Conservation (phyloP, 208 protist species). For the Acanthamoeba triangularis region DNA sequence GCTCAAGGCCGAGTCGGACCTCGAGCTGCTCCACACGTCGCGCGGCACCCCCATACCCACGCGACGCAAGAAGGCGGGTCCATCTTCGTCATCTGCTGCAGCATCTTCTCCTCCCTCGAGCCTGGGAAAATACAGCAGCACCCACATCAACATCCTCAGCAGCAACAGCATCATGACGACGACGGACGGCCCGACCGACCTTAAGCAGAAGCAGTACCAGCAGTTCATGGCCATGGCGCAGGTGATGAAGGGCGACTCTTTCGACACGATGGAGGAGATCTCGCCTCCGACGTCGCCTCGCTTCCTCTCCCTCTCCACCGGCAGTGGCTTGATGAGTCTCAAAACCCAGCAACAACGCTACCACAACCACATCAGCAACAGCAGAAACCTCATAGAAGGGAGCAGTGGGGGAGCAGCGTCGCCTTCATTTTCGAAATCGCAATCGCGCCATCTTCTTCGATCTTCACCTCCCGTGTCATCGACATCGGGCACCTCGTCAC, state of each 20-base stretch:
- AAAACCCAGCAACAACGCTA: not conserved
- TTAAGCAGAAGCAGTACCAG: not conserved
- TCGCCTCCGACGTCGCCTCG: not conserved
- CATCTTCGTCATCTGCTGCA: not conserved
- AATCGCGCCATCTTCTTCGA: not conserved
- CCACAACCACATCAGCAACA: not conserved
- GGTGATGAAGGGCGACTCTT: slow-evolving; percentile 14
- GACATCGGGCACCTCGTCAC: not conserved
- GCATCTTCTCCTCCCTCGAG: not conserved
- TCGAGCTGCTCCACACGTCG: slow-evolving; percentile 29
- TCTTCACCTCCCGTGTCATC: not conserved
- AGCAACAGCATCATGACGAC: not conserved
- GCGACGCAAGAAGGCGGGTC: not conserved
- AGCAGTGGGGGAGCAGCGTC: not conserved
- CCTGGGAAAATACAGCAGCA: not conserved
- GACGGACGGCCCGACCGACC: not conserved
- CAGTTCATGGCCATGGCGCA: slow-evolving; percentile 27
- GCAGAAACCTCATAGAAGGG: slow-evolving; percentile 2
- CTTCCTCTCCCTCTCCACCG: slow-evolving; percentile 35
- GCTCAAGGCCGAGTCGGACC: slow-evolving; percentile 32
- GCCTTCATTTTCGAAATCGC: not conserved
- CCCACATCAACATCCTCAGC: not conserved
- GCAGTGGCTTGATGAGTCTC: not conserved
- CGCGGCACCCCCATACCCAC: slow-evolving; percentile 38
- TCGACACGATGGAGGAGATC: slow-evolving; percentile 11